Evolutionary conservation across 202 grass and related monocot species (phyloP).

Genomic region (Elaeis oleifera): DNA sequence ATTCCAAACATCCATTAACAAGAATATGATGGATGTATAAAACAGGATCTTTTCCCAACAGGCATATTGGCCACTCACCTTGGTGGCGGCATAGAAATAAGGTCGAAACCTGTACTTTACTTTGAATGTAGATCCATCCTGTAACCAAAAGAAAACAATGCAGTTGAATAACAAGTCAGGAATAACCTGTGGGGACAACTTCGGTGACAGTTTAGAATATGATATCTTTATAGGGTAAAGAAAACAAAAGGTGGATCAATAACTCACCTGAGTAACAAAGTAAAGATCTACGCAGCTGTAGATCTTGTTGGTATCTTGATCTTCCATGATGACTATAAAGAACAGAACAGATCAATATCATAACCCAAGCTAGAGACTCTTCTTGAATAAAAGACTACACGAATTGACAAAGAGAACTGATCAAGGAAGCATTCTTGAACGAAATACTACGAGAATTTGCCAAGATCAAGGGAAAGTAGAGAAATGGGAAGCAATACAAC

Average conservation of each 20-base stretch:
- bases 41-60: neutral
- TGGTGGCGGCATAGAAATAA: conserved; percentile 82
- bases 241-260: neutral
- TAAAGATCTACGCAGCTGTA: conserved; percentile 91
- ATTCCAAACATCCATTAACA: no score
- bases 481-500: no score
- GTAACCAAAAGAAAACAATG: conserved; percentile 8
- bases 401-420: neutral
- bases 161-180: no score
- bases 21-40: no score
- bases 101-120: conserved; percentile 82
- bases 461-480: no score
- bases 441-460: no score
- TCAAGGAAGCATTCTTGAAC: no score
- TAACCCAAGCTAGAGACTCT: neutral
- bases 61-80: conserved; percentile 35
- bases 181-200: no score
- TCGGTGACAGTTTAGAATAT: no score
- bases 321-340: conserved; percentile 84
- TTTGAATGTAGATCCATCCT: conserved; percentile 95
- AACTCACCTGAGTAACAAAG: conserved; percentile 69
- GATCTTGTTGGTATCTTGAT: conserved; percentile 77
- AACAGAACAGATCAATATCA: conserved; percentile 20
- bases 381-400: neutral
- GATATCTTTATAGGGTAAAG: no score